Conservation (phyloP, 2,329 filamentous ascomycete species). For the Curvularia verruculosa region DNA sequence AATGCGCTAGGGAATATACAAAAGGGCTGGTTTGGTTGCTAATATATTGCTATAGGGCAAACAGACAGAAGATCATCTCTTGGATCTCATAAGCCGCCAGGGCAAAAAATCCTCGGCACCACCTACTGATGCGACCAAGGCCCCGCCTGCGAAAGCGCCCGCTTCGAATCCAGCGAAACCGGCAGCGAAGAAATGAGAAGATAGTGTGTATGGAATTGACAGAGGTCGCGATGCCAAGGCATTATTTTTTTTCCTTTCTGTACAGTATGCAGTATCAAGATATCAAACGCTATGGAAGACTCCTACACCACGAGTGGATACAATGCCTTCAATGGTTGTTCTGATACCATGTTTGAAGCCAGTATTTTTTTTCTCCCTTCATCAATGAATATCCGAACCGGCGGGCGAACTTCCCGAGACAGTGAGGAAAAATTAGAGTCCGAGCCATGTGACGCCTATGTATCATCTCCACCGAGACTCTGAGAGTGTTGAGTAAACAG, state of each 20-base stretch:
- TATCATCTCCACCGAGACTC: neutral
- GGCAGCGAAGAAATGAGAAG: constrained; percentile 17
- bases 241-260: neutral
- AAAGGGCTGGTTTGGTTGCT: constrained; percentile 6
- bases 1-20: neutral
- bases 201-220: neutral
- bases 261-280: constrained; percentile 3
- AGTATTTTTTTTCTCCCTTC: neutral
- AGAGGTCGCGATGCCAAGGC: neutral
- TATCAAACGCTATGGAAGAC: constrained; percentile 1
- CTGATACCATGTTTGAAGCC: neutral
- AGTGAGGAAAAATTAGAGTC: neutral
- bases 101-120: constrained; percentile 18
- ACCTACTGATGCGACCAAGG: constrained; percentile 23
- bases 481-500: neutral
- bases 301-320: neutral
- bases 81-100: constrained; percentile 44
- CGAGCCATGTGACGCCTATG: neutral
- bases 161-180: constrained; percentile 14
- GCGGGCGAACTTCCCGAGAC: neutral
- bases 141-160: constrained; percentile 21
- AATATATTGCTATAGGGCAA: constrained; percentile 15
- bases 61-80: constrained; percentile 33
- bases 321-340: neutral
- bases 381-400: neutral